phyloP scores from a whole-genome alignment of 352 stramenopile genomes.

The Phytophthora agathidicida region DNA sequence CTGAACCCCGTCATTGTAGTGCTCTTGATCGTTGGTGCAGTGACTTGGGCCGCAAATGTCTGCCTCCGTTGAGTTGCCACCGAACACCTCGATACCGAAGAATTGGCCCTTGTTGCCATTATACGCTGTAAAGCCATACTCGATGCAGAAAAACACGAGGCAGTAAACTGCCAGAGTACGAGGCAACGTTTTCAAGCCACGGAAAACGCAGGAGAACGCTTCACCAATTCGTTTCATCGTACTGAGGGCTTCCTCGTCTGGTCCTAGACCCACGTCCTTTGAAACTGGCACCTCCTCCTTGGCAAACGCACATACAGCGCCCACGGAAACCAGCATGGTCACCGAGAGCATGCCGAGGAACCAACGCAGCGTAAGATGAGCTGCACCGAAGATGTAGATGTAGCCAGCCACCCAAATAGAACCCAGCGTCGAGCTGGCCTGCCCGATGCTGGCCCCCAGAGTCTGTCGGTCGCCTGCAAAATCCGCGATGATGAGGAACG shows the following conservation, averaged over 20 bases:
- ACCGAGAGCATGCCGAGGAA: constrained; percentile 77
- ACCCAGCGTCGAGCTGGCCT: constrained; percentile 65
- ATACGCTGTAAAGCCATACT: constrained; percentile 70
- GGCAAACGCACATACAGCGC: constrained; percentile 60
- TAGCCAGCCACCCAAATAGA: constrained; percentile 73
- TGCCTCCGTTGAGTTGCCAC: constrained; percentile 47
- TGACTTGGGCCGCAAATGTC: constrained; percentile 40
- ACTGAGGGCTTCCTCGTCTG: constrained; percentile 18
- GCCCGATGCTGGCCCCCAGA: constrained; percentile 60
- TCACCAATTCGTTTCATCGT: constrained; percentile 32
- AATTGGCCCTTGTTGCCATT: constrained; percentile 73
- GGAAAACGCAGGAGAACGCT: constrained; percentile 54
- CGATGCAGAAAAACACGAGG: constrained; percentile 54
- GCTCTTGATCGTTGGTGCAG: constrained; percentile 40
- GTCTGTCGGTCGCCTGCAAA: constrained; percentile 80
- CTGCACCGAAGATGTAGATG: constrained; percentile 74
- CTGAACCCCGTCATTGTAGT: constrained; percentile 63
- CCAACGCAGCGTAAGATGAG: constrained; percentile 65
- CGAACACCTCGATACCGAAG: constrained; percentile 65
- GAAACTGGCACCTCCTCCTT: constrained; percentile 41
- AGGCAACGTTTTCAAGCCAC: constrained; percentile 53
- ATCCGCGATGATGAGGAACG: constrained; percentile 74
- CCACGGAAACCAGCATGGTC: constrained; percentile 64
- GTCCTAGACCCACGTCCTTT: constrained; percentile 30
- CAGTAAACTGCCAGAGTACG: constrained; percentile 50